Evolutionary conservation across 192 early-diverging fungal species (phyloP).

Genomic region (Globomyces pollinis-pini): DNA sequence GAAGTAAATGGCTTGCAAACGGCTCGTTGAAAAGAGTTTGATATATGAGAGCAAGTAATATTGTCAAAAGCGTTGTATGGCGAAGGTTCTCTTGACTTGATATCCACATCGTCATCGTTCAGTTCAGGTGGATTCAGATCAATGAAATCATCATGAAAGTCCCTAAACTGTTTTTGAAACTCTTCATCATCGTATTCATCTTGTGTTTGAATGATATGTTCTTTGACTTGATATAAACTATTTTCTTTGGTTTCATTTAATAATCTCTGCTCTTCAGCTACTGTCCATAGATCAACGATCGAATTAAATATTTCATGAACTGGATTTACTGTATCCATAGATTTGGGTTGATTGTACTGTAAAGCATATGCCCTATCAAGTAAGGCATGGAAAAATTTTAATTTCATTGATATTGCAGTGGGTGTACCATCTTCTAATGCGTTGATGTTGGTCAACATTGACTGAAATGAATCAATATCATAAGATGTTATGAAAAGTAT

Average conservation of each 20-base stretch:
- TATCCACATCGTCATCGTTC: neutral
- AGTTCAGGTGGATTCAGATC: neutral
- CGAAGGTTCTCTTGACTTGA: neutral
- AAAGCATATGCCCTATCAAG: no score
- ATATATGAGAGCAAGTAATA: neutral
- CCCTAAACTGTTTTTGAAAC: conserved; percentile 72
- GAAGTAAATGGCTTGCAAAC: no score
- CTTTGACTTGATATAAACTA: conserved; percentile 38
- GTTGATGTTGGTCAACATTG: no score
- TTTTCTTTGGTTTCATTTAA: conserved; percentile 24
- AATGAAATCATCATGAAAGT: conserved; percentile 43
- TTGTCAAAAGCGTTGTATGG: neutral
- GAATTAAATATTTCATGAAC: conserved; percentile 39
- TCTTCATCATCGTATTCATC: conserved; percentile 67
- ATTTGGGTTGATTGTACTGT: neutral
- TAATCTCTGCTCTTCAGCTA: conserved; percentile 45
- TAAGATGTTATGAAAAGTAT: no score
- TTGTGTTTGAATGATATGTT: conserved; percentile 31
- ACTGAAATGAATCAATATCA: no score
- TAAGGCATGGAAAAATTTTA: no score
- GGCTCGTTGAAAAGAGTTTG: neutral
- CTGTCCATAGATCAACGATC: conserved; percentile 53
- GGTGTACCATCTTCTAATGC: no score
- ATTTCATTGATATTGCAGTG: no score
- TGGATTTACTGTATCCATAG: no score